phyloP scores from a whole-genome alignment of 352 stramenopile species.

The Pythium brassicae region DNA sequence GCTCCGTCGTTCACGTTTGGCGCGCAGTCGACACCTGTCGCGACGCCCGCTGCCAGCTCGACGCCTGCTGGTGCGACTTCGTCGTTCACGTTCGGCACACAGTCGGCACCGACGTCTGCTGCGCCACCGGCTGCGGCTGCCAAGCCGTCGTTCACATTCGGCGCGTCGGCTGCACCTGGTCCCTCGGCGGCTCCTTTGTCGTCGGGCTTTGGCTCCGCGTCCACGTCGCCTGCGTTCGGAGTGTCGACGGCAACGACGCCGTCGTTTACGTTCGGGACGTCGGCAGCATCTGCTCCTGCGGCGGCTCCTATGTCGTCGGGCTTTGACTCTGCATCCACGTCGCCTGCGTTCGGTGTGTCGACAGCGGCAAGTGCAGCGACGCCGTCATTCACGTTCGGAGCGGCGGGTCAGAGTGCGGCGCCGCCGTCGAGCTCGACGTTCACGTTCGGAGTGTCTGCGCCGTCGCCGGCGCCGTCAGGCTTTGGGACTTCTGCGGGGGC shows the following conservation, averaged over 20 bases:
- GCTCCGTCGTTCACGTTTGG: conserved; percentile 22
- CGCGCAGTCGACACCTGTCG: conserved; percentile 2
- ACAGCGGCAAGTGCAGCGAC: neutral
- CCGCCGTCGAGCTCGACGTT: conserved; percentile 11
- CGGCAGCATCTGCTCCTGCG: conserved; percentile 9
- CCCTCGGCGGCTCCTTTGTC: neutral
- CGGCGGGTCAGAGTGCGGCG: conserved; percentile 7
- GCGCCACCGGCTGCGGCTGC: conserved; percentile 4
- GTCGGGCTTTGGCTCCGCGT: neutral
- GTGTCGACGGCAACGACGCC: conserved; percentile 1
- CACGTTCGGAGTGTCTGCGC: conserved; percentile 7
- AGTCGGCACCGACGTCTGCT: conserved; percentile 1
- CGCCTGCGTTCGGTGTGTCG: conserved; percentile 15
- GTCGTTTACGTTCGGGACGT: conserved; percentile 20
- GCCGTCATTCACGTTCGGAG: conserved; percentile 29
- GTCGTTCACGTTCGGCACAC: conserved; percentile 17
- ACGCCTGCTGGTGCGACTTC: neutral
- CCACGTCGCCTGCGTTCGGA: neutral
- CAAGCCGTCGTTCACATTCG: conserved; percentile 18
- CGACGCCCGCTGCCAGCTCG: conserved; percentile 3
- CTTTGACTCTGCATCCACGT: conserved; percentile 17
- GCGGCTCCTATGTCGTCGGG: conserved; percentile 15
- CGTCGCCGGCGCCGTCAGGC: conserved; percentile 19
- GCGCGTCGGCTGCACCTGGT: neutral
- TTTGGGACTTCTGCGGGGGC: conserved; percentile 38